Evolutionary conservation across 805 yeast species (phyloP).

Genomic region (Cyberlindnera xishuangbannaensis): DNA sequence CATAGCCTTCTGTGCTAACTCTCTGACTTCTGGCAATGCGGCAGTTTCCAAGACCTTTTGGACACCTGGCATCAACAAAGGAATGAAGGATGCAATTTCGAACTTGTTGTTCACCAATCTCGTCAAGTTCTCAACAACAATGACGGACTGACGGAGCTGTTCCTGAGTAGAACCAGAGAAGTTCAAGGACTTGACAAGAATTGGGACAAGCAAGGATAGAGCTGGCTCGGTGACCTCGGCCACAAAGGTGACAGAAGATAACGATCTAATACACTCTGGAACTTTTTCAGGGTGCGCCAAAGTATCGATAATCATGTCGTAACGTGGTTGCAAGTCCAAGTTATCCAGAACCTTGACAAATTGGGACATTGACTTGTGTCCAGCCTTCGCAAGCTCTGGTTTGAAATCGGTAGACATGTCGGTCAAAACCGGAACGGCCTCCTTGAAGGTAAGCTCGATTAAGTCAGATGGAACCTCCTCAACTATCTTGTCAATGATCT

Average conservation of each 20-base stretch:
- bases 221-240: slow-evolving; percentile 99
- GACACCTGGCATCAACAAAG: slow-evolving; percentile 85
- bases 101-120: slow-evolving; percentile 90
- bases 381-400: slow-evolving; percentile 89
- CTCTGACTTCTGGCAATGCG: slow-evolving; percentile 94
- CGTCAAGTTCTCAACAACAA: slow-evolving; percentile 92
- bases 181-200: slow-evolving; percentile 81
- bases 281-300: slow-evolving; percentile 87
- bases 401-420: slow-evolving; percentile 93
- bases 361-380: slow-evolving; percentile 59
- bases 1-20: slow-evolving; percentile 82
- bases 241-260: slow-evolving; percentile 92
- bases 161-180: slow-evolving; percentile 86
- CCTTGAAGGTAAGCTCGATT: slow-evolving; percentile 73
- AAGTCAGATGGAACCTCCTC: slow-evolving; percentile 82
- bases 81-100: slow-evolving; percentile 85
- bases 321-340: slow-evolving; percentile 84
- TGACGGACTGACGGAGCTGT: slow-evolving; percentile 93
- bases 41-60: slow-evolving; percentile 85
- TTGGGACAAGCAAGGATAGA: slow-evolving; percentile 83
- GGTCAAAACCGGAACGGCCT: slow-evolving; percentile 77
- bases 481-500: slow-evolving; percentile 63
- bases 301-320: slow-evolving; percentile 78
- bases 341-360: slow-evolving; percentile 85
- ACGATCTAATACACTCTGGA: slow-evolving; percentile 80